phyloP scores from a whole-genome alignment of 805 yeast genomes.

The Citeromyces matritensis region DNA sequence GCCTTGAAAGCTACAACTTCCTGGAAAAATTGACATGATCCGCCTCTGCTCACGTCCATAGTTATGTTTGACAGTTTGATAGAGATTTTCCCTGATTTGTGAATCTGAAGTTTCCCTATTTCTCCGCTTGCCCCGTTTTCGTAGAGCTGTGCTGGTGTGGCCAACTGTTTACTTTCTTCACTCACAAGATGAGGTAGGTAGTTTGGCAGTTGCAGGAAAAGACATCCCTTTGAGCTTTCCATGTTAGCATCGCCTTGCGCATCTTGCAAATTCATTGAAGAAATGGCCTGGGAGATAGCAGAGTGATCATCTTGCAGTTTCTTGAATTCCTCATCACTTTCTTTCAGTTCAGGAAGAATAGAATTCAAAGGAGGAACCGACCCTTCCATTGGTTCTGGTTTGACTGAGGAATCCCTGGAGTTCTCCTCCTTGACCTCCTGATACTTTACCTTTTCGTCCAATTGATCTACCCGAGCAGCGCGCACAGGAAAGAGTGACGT shows the following conservation, averaged over 20 bases:
- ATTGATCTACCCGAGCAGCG: constrained; percentile 38
- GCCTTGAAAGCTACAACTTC: constrained; percentile 36
- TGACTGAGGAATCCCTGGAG: constrained; percentile 10
- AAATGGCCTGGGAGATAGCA: constrained; percentile 9
- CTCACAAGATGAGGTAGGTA: constrained; percentile 9
- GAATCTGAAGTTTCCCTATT: constrained; percentile 62
- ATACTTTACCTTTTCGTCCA: constrained; percentile 15
- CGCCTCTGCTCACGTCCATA: constrained; percentile 61
- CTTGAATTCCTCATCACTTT: constrained; percentile 15
- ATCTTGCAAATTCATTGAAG: constrained; percentile 1
- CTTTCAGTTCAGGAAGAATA: constrained; percentile 12
- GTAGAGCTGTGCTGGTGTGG: constrained; percentile 2
- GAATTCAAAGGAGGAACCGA: constrained; percentile 1
- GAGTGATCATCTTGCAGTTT: constrained; percentile 22
- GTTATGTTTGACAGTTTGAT: constrained; percentile 57
- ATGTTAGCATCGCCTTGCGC: constrained; percentile 1
- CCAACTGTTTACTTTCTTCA: constrained; percentile 3
- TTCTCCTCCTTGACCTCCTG: constrained; percentile 13
- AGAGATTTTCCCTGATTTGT: constrained; percentile 72
- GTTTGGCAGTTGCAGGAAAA: constrained; percentile 16
- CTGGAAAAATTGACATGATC: constrained; percentile 55
- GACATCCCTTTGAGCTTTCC: constrained; percentile 3
- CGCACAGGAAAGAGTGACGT: constrained; percentile 55
- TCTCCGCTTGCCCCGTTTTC: constrained; percentile 27
- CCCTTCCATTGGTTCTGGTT: constrained; percentile 5